phyloP scores from a whole-genome alignment of 31 red algal species.

The Porphyra umbilicalis region DNA sequence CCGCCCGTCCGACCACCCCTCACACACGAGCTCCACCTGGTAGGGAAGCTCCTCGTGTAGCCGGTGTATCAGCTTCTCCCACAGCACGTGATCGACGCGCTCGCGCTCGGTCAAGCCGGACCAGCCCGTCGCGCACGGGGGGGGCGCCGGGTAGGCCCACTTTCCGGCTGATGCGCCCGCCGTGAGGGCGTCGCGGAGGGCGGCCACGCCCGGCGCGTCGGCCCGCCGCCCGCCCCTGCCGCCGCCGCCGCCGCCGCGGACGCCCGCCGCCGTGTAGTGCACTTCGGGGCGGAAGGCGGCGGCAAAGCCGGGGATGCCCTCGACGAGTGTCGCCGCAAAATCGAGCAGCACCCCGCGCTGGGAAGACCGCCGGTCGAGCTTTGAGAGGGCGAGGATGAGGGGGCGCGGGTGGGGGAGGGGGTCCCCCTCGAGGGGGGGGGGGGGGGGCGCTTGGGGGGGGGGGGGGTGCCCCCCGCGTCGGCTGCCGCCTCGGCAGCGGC shows the following conservation, averaged over 20 bases:
- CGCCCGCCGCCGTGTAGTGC: neutral
- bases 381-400: neutral
- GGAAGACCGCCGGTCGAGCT: neutral
- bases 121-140: neutral
- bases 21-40: constrained; percentile 43
- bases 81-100: constrained; percentile 49
- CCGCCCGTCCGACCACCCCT: constrained; percentile 2
- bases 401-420: neutral
- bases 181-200: neutral
- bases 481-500: neutral
- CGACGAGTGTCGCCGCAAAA: neutral
- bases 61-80: constrained; percentile 70
- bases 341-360: neutral
- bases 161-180: neutral
- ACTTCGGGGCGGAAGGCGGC: neutral
- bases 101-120: constrained; percentile 19
- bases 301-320: neutral
- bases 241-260: neutral
- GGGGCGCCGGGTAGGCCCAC: neutral
- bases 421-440: neutral
- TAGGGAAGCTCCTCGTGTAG: constrained; percentile 81
- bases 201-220: neutral
- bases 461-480: no score
- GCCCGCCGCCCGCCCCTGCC: neutral
- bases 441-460: no score